Evolutionary conservation across 176 grass and related monocot genomes (phyloP), one percentile per base, ranked within the genome.

Genomic region (Aegilops longissima): DNA sequence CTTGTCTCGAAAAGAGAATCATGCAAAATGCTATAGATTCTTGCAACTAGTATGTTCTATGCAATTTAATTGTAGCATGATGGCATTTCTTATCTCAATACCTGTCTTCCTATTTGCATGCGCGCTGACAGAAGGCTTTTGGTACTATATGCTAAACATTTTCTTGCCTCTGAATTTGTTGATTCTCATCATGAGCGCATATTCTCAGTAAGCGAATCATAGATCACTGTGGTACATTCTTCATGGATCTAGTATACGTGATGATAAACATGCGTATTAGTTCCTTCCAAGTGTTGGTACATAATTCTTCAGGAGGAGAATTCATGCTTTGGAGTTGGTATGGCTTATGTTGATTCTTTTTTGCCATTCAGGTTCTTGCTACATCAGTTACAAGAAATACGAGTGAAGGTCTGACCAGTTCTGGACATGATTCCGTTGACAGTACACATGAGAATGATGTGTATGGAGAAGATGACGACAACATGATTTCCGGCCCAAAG

Each of bases 401-500:
- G 62, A 40, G 56, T 78, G 88, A 92, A 79, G 70, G 85, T 65
- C 67, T 89, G 36, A 81, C 86, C 36, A 72, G 80, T 87, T 93
- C 93, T 76, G 86, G 86, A 31, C 87, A 88, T 82, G 87, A 89
- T 83, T 66, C 86, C 45, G 6, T 76, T 81, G 83, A 92, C 76
- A 84, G 79, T 84, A 79, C 75, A 36, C 76, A 79, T 76, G 93
- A 98, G 81, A 86, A 75, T 90, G 92, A 92, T 80, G 29, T 76
- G 69, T 78, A 91, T 81, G 92, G 92, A 86, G 96, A 94, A 88
- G 96, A 98, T 88, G 96, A 98, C 68, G 90, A 95, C 83, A 90
- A 82, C 62, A 98, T 98, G 96, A 98, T 98, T 69, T 86, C 90
- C 34, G 89, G 87, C 54, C 89, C 86, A 62, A 94, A 94, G 71